phyloP scores from a whole-genome alignment of 2,329 filamentous ascomycete species.

The Aspergillus caelatus region DNA sequence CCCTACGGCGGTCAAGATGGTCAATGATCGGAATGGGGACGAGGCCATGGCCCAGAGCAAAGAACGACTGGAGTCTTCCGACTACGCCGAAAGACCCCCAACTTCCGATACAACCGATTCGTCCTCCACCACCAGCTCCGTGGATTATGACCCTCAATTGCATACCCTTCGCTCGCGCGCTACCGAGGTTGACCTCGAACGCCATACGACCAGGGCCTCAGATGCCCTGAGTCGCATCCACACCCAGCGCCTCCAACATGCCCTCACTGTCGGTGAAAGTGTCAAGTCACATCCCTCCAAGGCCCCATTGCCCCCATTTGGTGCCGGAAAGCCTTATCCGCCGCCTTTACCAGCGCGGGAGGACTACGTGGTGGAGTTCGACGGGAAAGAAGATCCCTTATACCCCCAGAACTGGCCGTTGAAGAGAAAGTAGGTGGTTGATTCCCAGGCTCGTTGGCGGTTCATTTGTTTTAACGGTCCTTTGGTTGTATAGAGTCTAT shows the following conservation, averaged over 20 bases:
- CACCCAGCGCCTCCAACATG: conserved; percentile 42
- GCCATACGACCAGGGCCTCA: conserved; percentile 26
- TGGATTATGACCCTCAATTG: conserved; percentile 30
- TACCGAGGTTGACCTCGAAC: conserved; percentile 35
- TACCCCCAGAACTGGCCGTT: conserved; percentile 58
- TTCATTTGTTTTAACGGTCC: background rate
- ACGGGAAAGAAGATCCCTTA: conserved; percentile 52
- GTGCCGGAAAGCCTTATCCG: conserved; percentile 54
- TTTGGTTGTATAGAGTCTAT: conserved; percentile 21
- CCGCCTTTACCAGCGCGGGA: conserved; percentile 54
- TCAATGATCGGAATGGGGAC: background rate
- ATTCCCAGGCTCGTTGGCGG: background rate
- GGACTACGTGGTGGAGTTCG: conserved; percentile 59
- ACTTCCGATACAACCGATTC: conserved; percentile 15
- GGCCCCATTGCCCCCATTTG: conserved; percentile 29
- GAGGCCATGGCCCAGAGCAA: background rate
- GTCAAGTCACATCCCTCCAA: conserved; percentile 28
- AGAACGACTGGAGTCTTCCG: background rate
- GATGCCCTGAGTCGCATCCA: conserved; percentile 34
- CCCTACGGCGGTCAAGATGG: background rate
- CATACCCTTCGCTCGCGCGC: conserved; percentile 33
- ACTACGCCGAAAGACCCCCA: conserved; percentile 1
- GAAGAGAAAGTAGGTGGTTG: conserved; percentile 45
- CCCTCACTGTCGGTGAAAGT: conserved; percentile 37
- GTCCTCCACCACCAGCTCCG: conserved; percentile 28